These are phyloP conservation scores for Morella rubra DNA, from an alignment of 306 rosid species.

Conservation along the genomic window DNA sequence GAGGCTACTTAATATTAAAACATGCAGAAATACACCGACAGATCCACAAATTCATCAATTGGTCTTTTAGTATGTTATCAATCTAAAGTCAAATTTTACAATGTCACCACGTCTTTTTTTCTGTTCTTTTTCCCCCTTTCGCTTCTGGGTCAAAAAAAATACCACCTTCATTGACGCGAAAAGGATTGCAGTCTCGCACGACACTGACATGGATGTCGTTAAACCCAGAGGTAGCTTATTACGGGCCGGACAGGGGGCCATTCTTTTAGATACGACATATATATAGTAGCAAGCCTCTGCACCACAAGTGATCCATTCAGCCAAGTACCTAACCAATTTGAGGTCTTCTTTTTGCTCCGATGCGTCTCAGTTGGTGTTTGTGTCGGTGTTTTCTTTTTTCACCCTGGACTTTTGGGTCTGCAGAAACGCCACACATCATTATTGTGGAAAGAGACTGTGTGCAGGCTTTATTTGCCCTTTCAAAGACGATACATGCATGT, in stretches of 20 bases:
- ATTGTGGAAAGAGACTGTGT: neutral
- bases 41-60: neutral
- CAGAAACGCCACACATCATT: neutral
- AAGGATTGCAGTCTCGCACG: slow-evolving; percentile 19
- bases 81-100: neutral
- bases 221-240: neutral
- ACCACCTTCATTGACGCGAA: slow-evolving; percentile 30
- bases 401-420: neutral
- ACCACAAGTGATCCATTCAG: neutral
- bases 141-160: neutral
- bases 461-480: neutral
- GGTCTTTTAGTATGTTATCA: neutral
- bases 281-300: neutral
- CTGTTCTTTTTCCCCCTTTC: neutral
- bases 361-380: too few species aligned
- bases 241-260: neutral
- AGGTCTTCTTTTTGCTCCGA: too few species aligned
- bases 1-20: neutral
- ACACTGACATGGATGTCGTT: neutral
- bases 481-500: neutral
- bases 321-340: neutral
- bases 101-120: neutral
- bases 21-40: neutral
- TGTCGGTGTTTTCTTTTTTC: neutral
- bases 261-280: neutral